A percentile compares a stretch with the other conserved stretches of the same genome.
These are phyloP conservation scores for Myochromella boudieri DNA, from an alignment of 768 basidiomycete species.

Conservation along the genomic window DNA sequence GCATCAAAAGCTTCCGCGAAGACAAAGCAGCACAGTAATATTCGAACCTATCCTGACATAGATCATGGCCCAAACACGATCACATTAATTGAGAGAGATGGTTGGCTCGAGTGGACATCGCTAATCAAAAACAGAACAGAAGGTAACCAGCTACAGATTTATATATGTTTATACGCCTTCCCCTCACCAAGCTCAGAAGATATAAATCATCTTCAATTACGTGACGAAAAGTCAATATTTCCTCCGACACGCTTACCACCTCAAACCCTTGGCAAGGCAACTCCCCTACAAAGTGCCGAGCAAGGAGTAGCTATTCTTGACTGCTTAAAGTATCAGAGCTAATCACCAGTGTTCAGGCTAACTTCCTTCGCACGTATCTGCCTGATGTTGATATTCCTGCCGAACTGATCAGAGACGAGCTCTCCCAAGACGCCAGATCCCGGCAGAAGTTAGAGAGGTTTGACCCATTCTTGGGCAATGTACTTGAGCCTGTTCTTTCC, in stretches of 20 bases:
- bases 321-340: neutral
- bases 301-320: slow-evolving; percentile 51
- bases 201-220: slow-evolving; percentile 11
- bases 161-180: neutral
- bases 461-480: slow-evolving; percentile 58
- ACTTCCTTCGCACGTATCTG: slow-evolving; percentile 67
- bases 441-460: slow-evolving; percentile 38
- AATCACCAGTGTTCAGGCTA: slow-evolving; percentile 44
- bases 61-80: slow-evolving; percentile 57
- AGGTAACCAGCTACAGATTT: slow-evolving; percentile 23
- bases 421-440: slow-evolving; percentile 44
- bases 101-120: slow-evolving; percentile 53
- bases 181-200: no score
- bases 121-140: slow-evolving; percentile 28
- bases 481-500: slow-evolving; percentile 42
- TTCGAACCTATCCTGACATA: slow-evolving; percentile 50
- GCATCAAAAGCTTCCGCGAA: slow-evolving; percentile 29
- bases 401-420: slow-evolving; percentile 61
- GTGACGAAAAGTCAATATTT: slow-evolving; percentile 44
- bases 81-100: slow-evolving; percentile 46
- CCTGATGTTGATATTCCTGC: slow-evolving; percentile 74
- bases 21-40: slow-evolving; percentile 21
- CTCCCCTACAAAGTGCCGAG: slow-evolving; percentile 54
- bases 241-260: slow-evolving; percentile 52
- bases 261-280: slow-evolving; percentile 26